A percentile compares a stretch with the other conserved stretches of the same genome.
phyloP scores from a whole-genome alignment of 2,329 filamentous ascomycete species.

The Arthrobotrys sphaeroides region DNA sequence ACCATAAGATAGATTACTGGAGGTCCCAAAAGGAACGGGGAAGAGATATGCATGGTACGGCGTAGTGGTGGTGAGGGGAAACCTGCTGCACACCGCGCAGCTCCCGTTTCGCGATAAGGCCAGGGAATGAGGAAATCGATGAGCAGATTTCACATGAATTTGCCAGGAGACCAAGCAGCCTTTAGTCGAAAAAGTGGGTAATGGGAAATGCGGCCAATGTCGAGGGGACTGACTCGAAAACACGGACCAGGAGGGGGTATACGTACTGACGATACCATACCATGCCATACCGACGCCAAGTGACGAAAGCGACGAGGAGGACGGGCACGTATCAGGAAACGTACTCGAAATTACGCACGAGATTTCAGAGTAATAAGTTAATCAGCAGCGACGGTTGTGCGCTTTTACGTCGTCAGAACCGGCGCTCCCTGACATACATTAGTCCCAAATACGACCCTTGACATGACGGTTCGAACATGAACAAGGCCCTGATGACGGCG shows the following conservation, averaged over 20 bases:
- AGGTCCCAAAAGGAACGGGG: slow-evolving; percentile 3
- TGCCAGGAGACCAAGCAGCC: not conserved
- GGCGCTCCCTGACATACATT: slow-evolving; percentile 14
- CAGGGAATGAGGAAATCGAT: slow-evolving; percentile 50
- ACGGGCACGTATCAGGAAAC: slow-evolving; percentile 2
- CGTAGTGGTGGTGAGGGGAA: slow-evolving; percentile 5
- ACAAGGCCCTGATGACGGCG: slow-evolving; percentile 12
- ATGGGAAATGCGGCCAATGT: slow-evolving; percentile 43
- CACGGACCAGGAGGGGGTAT: not conserved
- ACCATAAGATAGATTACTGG: no score
- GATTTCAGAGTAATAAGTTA: slow-evolving; percentile 31
- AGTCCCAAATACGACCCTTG: slow-evolving; percentile 9
- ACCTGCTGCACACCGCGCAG: slow-evolving; percentile 22
- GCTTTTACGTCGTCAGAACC: slow-evolving; percentile 6
- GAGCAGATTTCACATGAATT: slow-evolving; percentile 48
- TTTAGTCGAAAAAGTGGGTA: slow-evolving; percentile 30
- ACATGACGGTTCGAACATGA: slow-evolving; percentile 7
- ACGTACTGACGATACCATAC: no score
- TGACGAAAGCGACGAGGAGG: not conserved
- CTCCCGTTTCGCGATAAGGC: slow-evolving; percentile 48
- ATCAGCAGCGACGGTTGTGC: not conserved
- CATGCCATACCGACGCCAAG: no score
- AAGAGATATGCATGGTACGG: slow-evolving; percentile 9
- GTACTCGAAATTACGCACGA: slow-evolving; percentile 39
- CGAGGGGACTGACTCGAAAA: slow-evolving; percentile 31